Conservation (phyloP, 495 filamentous ascomycete species). For the Neurospora hispaniola region DNA sequence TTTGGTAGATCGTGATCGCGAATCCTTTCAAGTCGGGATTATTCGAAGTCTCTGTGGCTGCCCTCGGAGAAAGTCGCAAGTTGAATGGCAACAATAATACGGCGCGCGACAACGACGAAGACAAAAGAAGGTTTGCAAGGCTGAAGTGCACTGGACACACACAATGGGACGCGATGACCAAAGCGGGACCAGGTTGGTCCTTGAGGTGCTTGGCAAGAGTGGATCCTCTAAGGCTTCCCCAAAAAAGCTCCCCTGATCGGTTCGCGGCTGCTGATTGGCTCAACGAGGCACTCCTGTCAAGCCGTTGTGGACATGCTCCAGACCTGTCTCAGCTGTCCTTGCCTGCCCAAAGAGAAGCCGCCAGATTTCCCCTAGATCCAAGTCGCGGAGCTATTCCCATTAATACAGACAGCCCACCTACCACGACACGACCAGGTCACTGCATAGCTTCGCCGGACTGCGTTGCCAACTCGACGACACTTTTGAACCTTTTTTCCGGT, state of each 20-base stretch:
- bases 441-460: neutral
- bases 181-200: neutral
- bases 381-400: neutral
- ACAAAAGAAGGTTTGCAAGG: conserved; percentile 14
- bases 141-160: conserved; percentile 9
- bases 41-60: neutral
- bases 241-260: neutral
- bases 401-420: neutral
- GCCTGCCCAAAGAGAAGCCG: conserved; percentile 18
- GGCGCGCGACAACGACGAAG: neutral
- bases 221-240: conserved; percentile 1
- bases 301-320: neutral
- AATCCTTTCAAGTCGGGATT: neutral
- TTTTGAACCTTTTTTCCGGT: neutral
- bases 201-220: conserved; percentile 9
- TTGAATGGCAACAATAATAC: neutral
- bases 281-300: neutral
- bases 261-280: conserved; percentile 12
- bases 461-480: neutral
- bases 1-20: conserved; percentile 7
- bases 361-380: conserved; percentile 18
- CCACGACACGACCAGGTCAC: neutral
- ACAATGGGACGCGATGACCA: neutral
- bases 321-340: conserved; percentile 8
- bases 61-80: neutral